These are phyloP conservation scores for Taphrina communis DNA, from an alignment of 1,139 yeast species.

Conservation along the genomic window DNA sequence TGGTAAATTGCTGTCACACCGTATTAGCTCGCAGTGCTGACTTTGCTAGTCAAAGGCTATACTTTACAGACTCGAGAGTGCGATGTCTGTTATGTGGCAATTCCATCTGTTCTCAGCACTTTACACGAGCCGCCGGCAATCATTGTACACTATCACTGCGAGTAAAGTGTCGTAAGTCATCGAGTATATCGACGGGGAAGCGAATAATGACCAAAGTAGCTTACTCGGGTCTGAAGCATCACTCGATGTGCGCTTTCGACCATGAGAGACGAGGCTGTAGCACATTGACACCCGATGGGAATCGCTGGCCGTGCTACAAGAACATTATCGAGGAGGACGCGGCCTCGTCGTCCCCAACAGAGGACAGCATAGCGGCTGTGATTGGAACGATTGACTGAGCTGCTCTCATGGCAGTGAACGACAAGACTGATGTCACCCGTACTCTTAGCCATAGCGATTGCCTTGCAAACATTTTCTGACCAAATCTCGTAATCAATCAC, in stretches of 20 bases:
- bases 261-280: slow-evolving; percentile 25
- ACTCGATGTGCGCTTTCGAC: slow-evolving; percentile 11
- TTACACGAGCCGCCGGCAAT: slow-evolving; percentile 33
- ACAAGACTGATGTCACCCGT: not conserved
- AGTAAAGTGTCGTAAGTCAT: slow-evolving; percentile 25
- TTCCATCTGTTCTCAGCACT: slow-evolving; percentile 35
- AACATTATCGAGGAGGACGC: not conserved
- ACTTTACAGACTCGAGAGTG: slow-evolving; percentile 32
- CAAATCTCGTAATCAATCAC: not conserved
- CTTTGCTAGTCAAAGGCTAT: slow-evolving; percentile 16
- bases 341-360: slow-evolving; percentile 5
- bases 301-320: slow-evolving; percentile 24
- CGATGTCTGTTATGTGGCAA: slow-evolving; percentile 24
- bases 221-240: slow-evolving; percentile 26
- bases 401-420: not conserved
- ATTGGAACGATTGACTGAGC: not conserved
- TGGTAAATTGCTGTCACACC: not conserved
- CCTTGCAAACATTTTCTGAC: not conserved
- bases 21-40: not conserved
- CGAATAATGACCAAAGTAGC: slow-evolving; percentile 7
- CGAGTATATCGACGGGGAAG: not conserved
- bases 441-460: slow-evolving; percentile 13
- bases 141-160: slow-evolving; percentile 30
- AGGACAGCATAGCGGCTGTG: not conserved
- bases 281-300: not conserved